Evolutionary conservation across 352 stramenopile species (phyloP).

Genomic region (Thalassiosira hispida): DNA sequence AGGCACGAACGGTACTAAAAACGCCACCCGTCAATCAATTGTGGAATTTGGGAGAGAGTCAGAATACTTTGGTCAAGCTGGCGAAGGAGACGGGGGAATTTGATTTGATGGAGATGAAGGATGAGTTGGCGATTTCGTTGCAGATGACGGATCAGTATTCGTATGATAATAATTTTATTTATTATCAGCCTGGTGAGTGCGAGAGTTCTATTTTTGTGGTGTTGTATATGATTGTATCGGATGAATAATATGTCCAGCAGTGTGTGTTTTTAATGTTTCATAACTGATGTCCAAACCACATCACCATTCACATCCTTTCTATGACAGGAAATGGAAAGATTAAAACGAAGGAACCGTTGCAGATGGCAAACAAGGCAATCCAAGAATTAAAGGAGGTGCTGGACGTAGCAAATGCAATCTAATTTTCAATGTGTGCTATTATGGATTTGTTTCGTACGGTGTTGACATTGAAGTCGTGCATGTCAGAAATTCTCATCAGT

Average conservation of each 20-base stretch:
- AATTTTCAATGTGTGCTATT: too few relatives aligned
- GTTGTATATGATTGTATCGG: background rate
- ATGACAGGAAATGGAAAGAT: slow-evolving; percentile 63
- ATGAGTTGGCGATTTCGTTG: slow-evolving; percentile 71
- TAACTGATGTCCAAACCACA: too few relatives aligned
- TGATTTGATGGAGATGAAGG: slow-evolving; percentile 75
- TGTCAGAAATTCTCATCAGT: too few relatives aligned
- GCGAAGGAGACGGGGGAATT: slow-evolving; percentile 71
- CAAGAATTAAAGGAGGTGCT: slow-evolving; percentile 57
- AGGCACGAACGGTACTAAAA: slow-evolving; percentile 75
- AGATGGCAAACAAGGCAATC: slow-evolving; percentile 66
- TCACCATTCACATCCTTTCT: background rate
- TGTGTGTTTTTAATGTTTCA: too few relatives aligned
- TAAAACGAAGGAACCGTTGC: slow-evolving; percentile 68
- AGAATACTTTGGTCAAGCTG: slow-evolving; percentile 74
- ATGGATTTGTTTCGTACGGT: too few relatives aligned
- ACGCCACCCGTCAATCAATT: slow-evolving; percentile 74
- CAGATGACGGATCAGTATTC: slow-evolving; percentile 81
- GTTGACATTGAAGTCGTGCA: too few relatives aligned
- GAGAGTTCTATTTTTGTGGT: background rate
- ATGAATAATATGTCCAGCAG: background rate
- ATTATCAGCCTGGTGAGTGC: slow-evolving; percentile 73
- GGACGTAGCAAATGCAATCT: slow-evolving; percentile 25
- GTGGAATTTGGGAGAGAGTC: slow-evolving; percentile 76
- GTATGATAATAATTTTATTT: slow-evolving; percentile 82